A percentile compares a stretch with the other conserved stretches of the same genome.
These are phyloP conservation scores for Polytrichum formosum DNA, from an alignment of 225 moss, liverwort and hornwort genomes.

Conservation along the genomic window DNA sequence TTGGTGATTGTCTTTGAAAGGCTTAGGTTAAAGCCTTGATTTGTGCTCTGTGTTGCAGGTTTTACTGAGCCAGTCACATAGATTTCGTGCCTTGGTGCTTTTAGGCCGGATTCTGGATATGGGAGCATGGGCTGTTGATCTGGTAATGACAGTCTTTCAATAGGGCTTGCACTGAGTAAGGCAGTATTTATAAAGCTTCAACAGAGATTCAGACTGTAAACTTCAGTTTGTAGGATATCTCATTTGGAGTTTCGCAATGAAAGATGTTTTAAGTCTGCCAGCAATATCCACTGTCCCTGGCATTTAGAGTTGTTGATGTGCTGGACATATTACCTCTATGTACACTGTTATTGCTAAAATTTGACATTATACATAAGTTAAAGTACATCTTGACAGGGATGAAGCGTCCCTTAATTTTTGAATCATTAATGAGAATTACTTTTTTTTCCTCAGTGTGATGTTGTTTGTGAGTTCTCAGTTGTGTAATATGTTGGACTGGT, in stretches of 20 bases:
- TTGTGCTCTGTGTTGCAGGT: slow-evolving; percentile 50
- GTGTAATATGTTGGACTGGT: not conserved
- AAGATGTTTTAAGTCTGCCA: too few species aligned
- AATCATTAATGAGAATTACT: too few species aligned
- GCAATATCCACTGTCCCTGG: too few species aligned
- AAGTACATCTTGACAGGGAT: too few species aligned
- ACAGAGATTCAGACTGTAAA: not conserved
- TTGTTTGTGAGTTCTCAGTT: too few species aligned
- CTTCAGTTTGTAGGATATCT: not conserved
- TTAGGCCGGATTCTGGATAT: slow-evolving; percentile 92
- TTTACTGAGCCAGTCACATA: slow-evolving; percentile 93
- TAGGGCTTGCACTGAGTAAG: slow-evolving; percentile 9
- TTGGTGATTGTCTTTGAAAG: not conserved
- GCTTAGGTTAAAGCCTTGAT: not conserved
- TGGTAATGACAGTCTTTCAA: slow-evolving; percentile 49
- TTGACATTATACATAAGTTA: too few species aligned
- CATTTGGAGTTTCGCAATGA: too few species aligned
- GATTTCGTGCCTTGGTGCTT: slow-evolving; percentile 87
- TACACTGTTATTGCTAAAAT: too few species aligned
- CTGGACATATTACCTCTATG: too few species aligned
- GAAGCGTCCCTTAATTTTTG: too few species aligned
- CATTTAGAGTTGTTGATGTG: too few species aligned
- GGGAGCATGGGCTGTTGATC: slow-evolving; percentile 98
- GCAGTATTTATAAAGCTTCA: not conserved
- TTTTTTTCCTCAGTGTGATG: too few species aligned